phyloP scores from a whole-genome alignment of 1,139 yeast species.

The Scheffersomyces quercinus region DNA sequence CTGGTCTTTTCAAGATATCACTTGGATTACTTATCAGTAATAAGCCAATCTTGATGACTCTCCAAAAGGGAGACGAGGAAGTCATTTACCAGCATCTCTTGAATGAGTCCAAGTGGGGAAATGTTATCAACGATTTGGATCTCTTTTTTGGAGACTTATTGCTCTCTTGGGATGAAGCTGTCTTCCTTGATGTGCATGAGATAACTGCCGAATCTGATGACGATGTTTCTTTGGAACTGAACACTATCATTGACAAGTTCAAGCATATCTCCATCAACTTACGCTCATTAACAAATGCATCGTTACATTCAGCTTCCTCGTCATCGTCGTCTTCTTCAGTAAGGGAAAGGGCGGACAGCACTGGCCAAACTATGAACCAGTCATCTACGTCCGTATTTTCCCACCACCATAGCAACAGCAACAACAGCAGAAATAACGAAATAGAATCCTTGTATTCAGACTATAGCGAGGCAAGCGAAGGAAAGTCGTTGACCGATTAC shows the following conservation, averaged over 20 bases:
- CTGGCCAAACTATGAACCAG: conserved; percentile 11
- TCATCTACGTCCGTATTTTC: conserved; percentile 25
- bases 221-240: background rate
- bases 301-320: background rate
- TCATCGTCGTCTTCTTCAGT: conserved; percentile 9
- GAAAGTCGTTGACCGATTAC: conserved; percentile 24
- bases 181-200: conserved; percentile 17
- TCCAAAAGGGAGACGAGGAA: conserved; percentile 55
- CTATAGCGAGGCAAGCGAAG: conserved; percentile 18
- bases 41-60: conserved; percentile 49
- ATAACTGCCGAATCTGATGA: background rate
- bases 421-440: conserved; percentile 15
- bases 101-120: conserved; percentile 56
- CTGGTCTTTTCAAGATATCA: conserved; percentile 61
- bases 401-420: background rate
- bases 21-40: conserved; percentile 56
- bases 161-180: conserved; percentile 36
- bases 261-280: conserved; percentile 15
- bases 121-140: conserved; percentile 49
- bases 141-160: conserved; percentile 42
- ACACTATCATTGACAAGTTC: conserved; percentile 8
- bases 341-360: conserved; percentile 12
- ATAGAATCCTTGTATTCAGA: conserved; percentile 36
- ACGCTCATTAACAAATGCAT: conserved; percentile 5
- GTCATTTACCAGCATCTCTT: conserved; percentile 61